Evolutionary conservation across 805 yeast genomes (phyloP).

Genomic region (Candida methanosorbosa): DNA sequence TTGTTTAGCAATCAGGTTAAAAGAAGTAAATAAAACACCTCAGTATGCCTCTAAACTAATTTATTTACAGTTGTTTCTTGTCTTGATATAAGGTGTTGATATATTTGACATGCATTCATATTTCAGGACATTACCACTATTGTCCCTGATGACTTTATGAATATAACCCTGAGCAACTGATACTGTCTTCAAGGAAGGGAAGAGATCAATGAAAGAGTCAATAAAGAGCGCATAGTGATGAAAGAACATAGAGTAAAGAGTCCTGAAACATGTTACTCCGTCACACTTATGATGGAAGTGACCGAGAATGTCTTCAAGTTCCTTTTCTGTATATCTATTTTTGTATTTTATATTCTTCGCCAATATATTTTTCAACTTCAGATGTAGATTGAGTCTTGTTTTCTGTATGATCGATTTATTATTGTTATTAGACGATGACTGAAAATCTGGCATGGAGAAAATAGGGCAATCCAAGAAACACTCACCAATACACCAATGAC

Average conservation of each 20-base stretch:
- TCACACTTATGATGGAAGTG: conserved; percentile 1
- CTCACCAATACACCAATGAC: conserved; percentile 1
- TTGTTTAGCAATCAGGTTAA: too few relatives aligned
- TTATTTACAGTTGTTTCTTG: too few relatives aligned
- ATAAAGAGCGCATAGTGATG: conserved; percentile 1
- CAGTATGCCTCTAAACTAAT: too few relatives aligned
- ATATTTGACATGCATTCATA: conserved; percentile 1
- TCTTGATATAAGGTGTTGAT: neutral
- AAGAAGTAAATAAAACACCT: too few relatives aligned
- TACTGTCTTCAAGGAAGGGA: neutral
- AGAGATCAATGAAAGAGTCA: neutral
- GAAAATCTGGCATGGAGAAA: neutral
- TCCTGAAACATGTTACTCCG: neutral
- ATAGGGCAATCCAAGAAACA: conserved; percentile 1
- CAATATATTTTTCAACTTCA: neutral
- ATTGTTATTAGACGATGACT: too few relatives aligned
- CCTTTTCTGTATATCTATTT: neutral
- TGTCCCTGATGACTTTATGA: neutral
- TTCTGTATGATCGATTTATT: neutral
- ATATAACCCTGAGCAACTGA: neutral
- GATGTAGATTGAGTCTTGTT: conserved; percentile 1
- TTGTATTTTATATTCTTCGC: conserved; percentile 1
- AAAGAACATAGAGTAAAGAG: neutral
- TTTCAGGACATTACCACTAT: neutral
- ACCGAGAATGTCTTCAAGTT: neutral